Evolutionary conservation across 2,329 filamentous ascomycete genomes (phyloP), one percentile per base, ranked within the genome.

Genomic region (Botrytis paeoniae): DNA sequence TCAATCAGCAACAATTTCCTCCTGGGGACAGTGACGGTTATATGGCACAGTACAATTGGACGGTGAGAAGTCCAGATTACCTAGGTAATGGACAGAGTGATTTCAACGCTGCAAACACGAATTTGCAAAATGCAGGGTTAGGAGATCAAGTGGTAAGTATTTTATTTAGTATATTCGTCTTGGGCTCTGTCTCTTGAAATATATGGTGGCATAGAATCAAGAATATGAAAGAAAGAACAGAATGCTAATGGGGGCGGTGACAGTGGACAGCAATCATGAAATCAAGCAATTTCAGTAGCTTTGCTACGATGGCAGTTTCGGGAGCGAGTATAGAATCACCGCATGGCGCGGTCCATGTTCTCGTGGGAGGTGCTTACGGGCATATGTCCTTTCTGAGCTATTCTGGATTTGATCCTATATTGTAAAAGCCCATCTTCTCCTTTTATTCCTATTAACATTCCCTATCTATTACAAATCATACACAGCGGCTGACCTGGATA

Each of bases 351-450:
- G 78, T 86, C 4, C 84, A 86, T 76, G 80, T 82, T 66, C 77
- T 75, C 25, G 80, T 84, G 8, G 83, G 83, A 22, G 83, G 82
- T 41, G 74, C 74, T 22, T 68, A 73, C 60, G 81, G 78, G 5
- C 81, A 85, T 74, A 85, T 86, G 77, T 75, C 84, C 4, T 78
- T 80, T 54, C 76, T 85, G 16, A 81, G 81, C 70, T 83, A 83
- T 75, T 82, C 85, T 0, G 82, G 82, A 12, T 86, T 85, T 74
- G 85, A 86, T 72, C 82, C 85, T 12, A 77, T 86, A 16, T 86
- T 86, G 84, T 85, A 77, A 74, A 82, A 32, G 6, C 80, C 18
- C 35, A 48, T 54, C 37, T 57, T 62, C 48, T 29, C 29, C 0
- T n/a, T 39, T 12, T 16, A 14, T n/a, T 72, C 16, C 32, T 25